A percentile compares a stretch with the other conserved stretches of the same genome.
phyloP scores from a whole-genome alignment of 768 basidiomycete species.

The Mycena galericulata region DNA sequence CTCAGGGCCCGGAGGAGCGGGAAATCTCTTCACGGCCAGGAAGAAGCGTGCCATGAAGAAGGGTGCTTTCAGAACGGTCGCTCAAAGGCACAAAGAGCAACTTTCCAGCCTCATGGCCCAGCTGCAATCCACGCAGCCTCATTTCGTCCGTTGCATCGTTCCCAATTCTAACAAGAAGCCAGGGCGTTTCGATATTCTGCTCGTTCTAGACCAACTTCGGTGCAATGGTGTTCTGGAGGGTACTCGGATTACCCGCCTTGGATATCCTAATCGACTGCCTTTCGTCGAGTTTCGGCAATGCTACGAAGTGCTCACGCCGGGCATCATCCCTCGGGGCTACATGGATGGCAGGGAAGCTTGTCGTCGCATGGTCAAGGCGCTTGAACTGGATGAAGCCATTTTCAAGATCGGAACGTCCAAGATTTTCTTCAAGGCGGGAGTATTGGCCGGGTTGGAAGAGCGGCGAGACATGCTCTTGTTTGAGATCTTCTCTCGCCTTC shows the following conservation, averaged over 20 bases:
- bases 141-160: conserved; percentile 98
- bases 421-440: conserved; percentile 98
- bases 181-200: conserved; percentile 89
- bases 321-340: conserved; percentile 92
- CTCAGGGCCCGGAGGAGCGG: conserved; percentile 48
- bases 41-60: conserved; percentile 89
- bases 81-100: conserved; percentile 96
- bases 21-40: conserved; percentile 57
- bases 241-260: conserved; percentile 95
- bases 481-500: conserved; percentile 89
- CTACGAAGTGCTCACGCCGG: conserved; percentile 95
- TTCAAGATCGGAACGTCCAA: conserved; percentile 97
- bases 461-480: conserved; percentile 88
- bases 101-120: conserved; percentile 92
- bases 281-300: conserved; percentile 98
- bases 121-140: conserved; percentile 93
- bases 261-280: conserved; percentile 96
- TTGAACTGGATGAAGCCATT: conserved; percentile 88
- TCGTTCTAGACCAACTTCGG: conserved; percentile 94
- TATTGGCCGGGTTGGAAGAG: conserved; percentile 96
- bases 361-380: conserved; percentile 86
- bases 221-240: conserved; percentile 99
- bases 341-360: conserved; percentile 98
- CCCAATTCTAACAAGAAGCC: conserved; percentile 94
- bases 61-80: conserved; percentile 96